phyloP scores from a whole-genome alignment of 106 monocot genomes.

The Platanthera guangdongensis region DNA sequence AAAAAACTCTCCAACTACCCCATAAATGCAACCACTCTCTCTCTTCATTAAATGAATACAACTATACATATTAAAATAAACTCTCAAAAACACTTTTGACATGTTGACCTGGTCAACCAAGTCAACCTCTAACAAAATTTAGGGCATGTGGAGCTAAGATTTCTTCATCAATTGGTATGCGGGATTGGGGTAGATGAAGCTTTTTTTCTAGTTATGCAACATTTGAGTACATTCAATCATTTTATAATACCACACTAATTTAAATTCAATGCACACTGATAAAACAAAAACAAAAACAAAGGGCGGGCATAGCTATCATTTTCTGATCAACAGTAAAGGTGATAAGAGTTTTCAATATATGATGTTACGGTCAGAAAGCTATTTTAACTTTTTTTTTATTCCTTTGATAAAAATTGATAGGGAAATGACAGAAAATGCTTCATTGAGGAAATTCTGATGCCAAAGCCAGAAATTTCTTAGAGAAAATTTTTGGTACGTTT shows the following conservation, averaged over 20 bases:
- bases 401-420: neutral
- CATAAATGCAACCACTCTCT: too few species aligned
- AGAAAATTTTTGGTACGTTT: too few species aligned
- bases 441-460: neutral
- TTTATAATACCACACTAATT: neutral
- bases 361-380: neutral
- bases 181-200: neutral
- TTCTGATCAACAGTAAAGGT: neutral
- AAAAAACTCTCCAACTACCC: too few species aligned
- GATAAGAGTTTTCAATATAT: neutral
- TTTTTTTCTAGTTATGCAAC: neutral
- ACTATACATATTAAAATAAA: too few species aligned
- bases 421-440: neutral
- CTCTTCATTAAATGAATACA: too few species aligned
- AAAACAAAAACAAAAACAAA: neutral
- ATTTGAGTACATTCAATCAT: neutral
- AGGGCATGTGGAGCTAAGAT: too few species aligned
- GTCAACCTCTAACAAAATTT: too few species aligned
- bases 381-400: neutral
- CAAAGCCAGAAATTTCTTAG: neutral
- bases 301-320: neutral
- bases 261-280: neutral
- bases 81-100: too few species aligned
- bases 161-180: neutral
- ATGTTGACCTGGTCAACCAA: too few species aligned